Base-by-base conservation (phyloP, 2,329 filamentous ascomycete species). In the Diaporthe ampelina region DNA sequence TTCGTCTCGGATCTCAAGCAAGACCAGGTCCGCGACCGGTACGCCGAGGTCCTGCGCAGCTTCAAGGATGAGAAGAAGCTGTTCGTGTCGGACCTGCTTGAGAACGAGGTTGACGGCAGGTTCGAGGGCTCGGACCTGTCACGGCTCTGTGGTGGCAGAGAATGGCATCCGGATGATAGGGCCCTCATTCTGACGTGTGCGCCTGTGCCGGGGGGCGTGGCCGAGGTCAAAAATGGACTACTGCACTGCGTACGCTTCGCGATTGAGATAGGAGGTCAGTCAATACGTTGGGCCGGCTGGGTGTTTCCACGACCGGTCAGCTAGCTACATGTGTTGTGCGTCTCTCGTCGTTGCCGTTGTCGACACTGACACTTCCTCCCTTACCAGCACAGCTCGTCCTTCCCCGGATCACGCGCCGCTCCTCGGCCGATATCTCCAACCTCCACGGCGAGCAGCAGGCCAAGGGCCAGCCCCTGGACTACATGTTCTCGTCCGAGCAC, bases 161-260 rank as follows among this genome's bases (percentile, higher is more conserved):
- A 73, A 24, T 88, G 86, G 85, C 82, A 80, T 1, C 79, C 81
- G 10, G 56, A 71, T 19, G 58, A 71, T 35, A 29, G 58, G 1
- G 83, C 83, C 5, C 77, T 88, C 50, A 79, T 87, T 26, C 82
- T 88, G 77, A 82, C 83, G 26, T 86, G 87, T 73, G 83, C 84
- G 24, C 80, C 84, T n/a, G 80, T 82, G 8, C 79, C 83, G 2
- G 87, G 85, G 4, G 85, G 84, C 6, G 77, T 88, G n/a, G 84
- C 81, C 8, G 81, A 84, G 69, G 83, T 87, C 24, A 83, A 85
- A 74, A 86, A 86, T 76, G 83, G 83, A n/a, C 79, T 85, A 48
- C 78, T 88, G 69, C 84, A 83, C 73, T 88, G 86, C 78, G 78
- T 88, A 29, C 82, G 85, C 57, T 83, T 85, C 69, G 85, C 85